Conservation (phyloP, 495 filamentous ascomycete genomes). For the Hypomontagnella monticulosa region DNA sequence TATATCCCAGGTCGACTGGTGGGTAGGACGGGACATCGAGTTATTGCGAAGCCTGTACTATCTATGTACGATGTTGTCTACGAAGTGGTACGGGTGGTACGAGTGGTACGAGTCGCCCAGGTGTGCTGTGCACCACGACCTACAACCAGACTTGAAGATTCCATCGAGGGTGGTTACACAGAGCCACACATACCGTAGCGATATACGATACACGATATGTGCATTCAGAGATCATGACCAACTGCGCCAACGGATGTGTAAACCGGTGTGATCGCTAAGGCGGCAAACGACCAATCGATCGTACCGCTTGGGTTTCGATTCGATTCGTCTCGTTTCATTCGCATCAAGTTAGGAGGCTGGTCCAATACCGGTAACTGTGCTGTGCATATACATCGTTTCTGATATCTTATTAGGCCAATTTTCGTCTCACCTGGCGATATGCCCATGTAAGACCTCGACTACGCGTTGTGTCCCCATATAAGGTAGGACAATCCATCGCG, state of each 20-base stretch:
- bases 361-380: slow-evolving; percentile 18
- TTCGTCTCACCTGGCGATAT: not conserved
- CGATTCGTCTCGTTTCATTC: slow-evolving; percentile 3
- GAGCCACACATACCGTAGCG: not conserved
- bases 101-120: not conserved
- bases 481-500: slow-evolving; percentile 1
- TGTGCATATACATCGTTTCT: slow-evolving; percentile 4
- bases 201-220: not conserved
- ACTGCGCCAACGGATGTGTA: not conserved
- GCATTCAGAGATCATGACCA: not conserved
- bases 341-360: slow-evolving; percentile 19
- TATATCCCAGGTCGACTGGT: not conserved
- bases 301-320: slow-evolving; percentile 18
- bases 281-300: slow-evolving; percentile 33
- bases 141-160: not conserved
- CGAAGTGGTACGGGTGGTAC: no score
- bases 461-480: not conserved
- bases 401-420: not conserved
- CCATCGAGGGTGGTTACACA: slow-evolving; percentile 24
- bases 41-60: not conserved
- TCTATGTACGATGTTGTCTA: no score
- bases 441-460: not conserved
- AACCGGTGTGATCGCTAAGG: slow-evolving; percentile 34
- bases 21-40: not conserved
- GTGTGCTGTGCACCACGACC: not conserved